Percentiles rank a stretch among this genome's conserved stretches.
phyloP scores from a whole-genome alignment of 129 eudicot species.

The Pseudognaphalium luteoalbum region DNA sequence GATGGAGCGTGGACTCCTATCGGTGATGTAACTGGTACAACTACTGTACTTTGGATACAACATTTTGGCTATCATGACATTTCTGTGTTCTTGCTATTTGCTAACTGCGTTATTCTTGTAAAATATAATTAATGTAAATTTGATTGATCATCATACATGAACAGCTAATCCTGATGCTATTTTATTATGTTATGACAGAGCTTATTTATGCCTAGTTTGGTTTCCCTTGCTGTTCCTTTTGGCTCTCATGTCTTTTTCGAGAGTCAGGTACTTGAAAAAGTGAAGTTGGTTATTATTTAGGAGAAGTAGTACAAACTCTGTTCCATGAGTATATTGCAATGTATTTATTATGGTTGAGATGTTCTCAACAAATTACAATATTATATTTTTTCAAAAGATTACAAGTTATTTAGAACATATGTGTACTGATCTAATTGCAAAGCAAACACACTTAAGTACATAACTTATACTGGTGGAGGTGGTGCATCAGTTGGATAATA shows the following conservation, averaged over 20 bases:
- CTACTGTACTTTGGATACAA: constrained; percentile 99
- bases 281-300: not conserved
- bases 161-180: constrained; percentile 6
- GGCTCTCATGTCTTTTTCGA: constrained; percentile 73
- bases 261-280: constrained; percentile 51
- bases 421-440: too few relatives aligned
- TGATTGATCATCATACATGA: not conserved
- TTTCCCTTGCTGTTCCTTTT: constrained; percentile 84
- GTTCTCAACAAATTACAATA: not conserved
- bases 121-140: not conserved
- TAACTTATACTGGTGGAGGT: not conserved
- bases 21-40: constrained; percentile 72
- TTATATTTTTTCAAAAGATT: not conserved
- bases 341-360: too few relatives aligned
- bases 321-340: too few relatives aligned
- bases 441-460: not conserved
- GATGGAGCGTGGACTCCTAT: constrained; percentile 99
- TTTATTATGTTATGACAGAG: constrained; percentile 15
- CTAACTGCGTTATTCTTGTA: not conserved
- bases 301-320: not conserved
- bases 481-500: too few relatives aligned
- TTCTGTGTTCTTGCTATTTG: constrained; percentile 26
- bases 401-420: too few relatives aligned
- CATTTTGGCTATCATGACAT: constrained; percentile 81
- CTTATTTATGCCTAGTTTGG: constrained; percentile 58